phyloP scores from a whole-genome alignment of 148 eudicot genomes.

The Amaranthus hypochondriacus region DNA sequence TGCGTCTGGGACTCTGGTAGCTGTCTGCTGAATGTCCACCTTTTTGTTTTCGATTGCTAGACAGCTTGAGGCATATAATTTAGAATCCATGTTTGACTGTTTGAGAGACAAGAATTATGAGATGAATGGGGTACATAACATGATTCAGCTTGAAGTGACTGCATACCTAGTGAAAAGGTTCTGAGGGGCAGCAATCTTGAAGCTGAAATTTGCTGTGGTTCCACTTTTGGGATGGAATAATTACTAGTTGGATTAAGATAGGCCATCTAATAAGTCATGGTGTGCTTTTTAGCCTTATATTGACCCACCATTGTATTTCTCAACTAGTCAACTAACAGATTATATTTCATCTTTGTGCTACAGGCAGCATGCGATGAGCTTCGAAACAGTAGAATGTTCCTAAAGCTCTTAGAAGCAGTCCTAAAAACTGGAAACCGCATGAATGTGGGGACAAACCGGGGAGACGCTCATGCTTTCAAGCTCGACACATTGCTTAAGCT shows the following conservation, averaged over 20 bases:
- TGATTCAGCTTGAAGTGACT: neutral
- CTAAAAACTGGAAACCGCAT: slow-evolving; percentile 94
- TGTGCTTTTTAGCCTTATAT: neutral
- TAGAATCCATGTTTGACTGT: neutral
- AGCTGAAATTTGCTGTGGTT: slow-evolving; percentile 2
- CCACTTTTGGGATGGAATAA: neutral
- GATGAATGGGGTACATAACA: neutral
- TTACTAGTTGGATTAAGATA: neutral
- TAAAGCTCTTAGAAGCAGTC: slow-evolving; percentile 92
- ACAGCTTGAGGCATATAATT: neutral
- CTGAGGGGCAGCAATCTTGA: neutral
- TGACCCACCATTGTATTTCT: neutral
- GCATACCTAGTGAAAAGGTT: neutral
- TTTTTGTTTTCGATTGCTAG: neutral
- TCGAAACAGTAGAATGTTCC: slow-evolving; percentile 81
- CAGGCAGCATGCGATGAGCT: slow-evolving; percentile 97
- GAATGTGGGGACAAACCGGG: slow-evolving; percentile 94
- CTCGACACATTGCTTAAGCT: slow-evolving; percentile 95
- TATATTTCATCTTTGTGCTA: slow-evolving; percentile 3
- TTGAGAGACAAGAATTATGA: neutral
- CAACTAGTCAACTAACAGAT: slow-evolving; percentile 2
- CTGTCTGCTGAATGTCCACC: neutral
- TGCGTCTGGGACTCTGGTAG: neutral
- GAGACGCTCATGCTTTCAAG: slow-evolving; percentile 95
- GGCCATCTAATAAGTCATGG: neutral